A percentile compares a stretch with the other conserved stretches of the same genome.
phyloP scores from a whole-genome alignment of 2,329 filamentous ascomycete species.

The Botryotinia convoluta region DNA sequence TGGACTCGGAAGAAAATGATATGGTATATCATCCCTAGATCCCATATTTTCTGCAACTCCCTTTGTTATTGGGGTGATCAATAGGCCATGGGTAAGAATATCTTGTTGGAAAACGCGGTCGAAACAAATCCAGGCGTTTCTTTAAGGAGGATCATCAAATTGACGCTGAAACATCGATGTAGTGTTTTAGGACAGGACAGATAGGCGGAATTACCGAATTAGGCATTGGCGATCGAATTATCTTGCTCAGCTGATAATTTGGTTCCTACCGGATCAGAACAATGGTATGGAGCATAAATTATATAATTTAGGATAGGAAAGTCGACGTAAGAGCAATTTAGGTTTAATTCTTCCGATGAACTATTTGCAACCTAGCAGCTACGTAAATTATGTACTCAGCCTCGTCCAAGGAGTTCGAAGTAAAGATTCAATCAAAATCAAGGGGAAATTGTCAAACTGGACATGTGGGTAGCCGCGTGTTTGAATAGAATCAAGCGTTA shows the following conservation, averaged over 20 bases:
- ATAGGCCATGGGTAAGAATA: neutral
- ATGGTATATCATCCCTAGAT: neutral
- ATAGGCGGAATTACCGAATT: neutral
- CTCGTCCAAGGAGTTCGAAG: neutral
- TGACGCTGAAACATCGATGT: constrained; percentile 1
- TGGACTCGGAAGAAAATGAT: neutral
- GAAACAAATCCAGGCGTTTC: constrained; percentile 2
- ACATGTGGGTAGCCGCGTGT: constrained; percentile 1
- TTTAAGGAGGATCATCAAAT: neutral
- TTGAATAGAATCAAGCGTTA: constrained; percentile 4
- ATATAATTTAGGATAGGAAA: neutral
- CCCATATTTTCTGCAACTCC: neutral
- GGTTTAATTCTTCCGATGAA: constrained; percentile 2
- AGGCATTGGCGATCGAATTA: neutral
- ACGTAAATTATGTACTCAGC: neutral
- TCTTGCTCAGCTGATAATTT: neutral
- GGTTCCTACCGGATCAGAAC: neutral
- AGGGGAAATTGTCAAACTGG: constrained; percentile 7
- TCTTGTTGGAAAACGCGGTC: neutral
- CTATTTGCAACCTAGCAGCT: neutral
- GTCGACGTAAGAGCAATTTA: neutral
- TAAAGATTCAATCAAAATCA: neutral
- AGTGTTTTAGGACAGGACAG: neutral
- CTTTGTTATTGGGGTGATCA: neutral
- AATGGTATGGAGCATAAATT: neutral